These are phyloP conservation scores for Penicillium sp. DNA, from an alignment of 2,329 filamentous ascomycete species.

Conservation along the genomic window DNA sequence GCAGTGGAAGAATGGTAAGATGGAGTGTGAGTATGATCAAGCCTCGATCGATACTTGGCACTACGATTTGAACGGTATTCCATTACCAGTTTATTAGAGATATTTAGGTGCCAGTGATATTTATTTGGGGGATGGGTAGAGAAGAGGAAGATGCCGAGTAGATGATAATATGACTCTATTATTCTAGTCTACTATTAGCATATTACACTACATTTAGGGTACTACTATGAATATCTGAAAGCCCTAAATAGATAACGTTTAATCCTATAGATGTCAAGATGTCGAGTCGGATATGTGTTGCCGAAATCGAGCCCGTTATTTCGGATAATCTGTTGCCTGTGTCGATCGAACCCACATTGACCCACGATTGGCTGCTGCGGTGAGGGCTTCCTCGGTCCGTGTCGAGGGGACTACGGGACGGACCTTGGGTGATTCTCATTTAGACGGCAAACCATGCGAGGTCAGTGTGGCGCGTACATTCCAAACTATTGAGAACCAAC, in stretches of 20 bases:
- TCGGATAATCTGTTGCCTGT: conserved; percentile 1
- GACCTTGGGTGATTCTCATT: neutral
- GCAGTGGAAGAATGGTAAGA: conserved; percentile 17
- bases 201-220: too few species aligned
- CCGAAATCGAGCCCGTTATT: neutral
- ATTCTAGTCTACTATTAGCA: too few species aligned
- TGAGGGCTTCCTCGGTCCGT: neutral
- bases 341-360: conserved; percentile 1
- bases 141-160: too few species aligned
- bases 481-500: neutral
- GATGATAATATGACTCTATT: too few species aligned
- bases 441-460: neutral
- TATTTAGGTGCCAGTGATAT: too few species aligned
- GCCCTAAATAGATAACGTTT: neutral
- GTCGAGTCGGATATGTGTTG: neutral
- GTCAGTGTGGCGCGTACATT: neutral
- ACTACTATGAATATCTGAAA: too few species aligned
- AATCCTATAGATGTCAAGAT: neutral
- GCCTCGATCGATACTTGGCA: conserved; percentile 16
- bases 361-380: neutral
- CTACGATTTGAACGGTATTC: conserved; percentile 13
- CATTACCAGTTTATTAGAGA: conserved; percentile 11
- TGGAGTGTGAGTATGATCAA: conserved; percentile 20
- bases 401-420: neutral
- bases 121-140: too few species aligned